Base-by-base conservation (phyloP, 2,329 filamentous ascomycete genomes). In the Sporothrix euskadiensis region DNA sequence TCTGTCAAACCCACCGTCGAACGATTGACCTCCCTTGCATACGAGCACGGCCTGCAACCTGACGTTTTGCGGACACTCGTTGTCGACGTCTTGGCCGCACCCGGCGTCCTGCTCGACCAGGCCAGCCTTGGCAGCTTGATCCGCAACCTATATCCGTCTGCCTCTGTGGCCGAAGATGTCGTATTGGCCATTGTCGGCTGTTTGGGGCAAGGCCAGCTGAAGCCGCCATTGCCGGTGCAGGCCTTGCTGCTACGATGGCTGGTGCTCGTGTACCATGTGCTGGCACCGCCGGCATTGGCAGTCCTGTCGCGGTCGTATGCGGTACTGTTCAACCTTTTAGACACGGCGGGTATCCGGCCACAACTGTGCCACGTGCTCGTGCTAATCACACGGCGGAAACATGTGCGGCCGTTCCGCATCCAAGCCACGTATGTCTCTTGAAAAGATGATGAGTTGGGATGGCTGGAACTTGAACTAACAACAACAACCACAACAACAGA, bases 371-470 rank as follows among this genome's bases (percentile, higher is more conserved):
- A 97, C 82, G 81, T 97, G 49, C 84, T 97, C 30, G 93, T 92
- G 3, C 81, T 95, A 41, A 89, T 95, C 65, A 97, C 94, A 63
- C 86, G 92, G 73, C 89, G 94, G 73, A 93, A 90, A 79, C 93
- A 97, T 81, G 93, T 97, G 61, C 90, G 91, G 76, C 93, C 93
- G 1, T 94, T 94, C 79, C 88, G 94, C 74, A 94, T 97, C 74
- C 93, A 97, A 79, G 84, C 89, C 59, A 83, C 97, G 89, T 91
- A 79, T 80, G 88, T 32, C 44, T 7, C 16, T 10, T 2, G 59
- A 26, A 22, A 47, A 52, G 19, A 9, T 19, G 26, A 12, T 16
- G 16, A 32, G 7, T 52, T 52, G 41, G n/a, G 47, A 47, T 16
- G 3, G 9, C 3, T 16, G 44, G 7, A 39, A 22, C 26, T 16